Percentiles rank a stretch among this genome's conserved stretches.
Evolutionary conservation across 176 grass and related monocot species (phyloP).

Genomic region (Panicum miliaceum): DNA sequence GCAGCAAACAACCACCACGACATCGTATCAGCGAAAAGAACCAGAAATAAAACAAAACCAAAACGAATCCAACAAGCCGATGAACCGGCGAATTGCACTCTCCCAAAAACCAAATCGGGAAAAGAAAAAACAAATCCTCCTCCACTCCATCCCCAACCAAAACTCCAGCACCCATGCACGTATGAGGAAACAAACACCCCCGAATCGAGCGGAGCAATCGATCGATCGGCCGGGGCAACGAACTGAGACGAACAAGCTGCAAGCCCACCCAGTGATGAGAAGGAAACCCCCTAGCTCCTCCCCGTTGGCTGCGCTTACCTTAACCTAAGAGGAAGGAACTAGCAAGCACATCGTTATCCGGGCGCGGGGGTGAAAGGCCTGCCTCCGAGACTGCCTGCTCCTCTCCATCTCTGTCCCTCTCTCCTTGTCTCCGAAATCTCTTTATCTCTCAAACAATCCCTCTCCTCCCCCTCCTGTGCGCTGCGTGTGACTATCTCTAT

Average conservation of each 20-base stretch:
- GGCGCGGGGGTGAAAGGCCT: conserved; percentile 60
- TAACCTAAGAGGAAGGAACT: conserved; percentile 61
- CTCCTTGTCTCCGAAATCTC: conserved; percentile 54
- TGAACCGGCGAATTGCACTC: background rate
- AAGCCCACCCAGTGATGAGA: background rate
- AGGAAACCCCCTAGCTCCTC: background rate
- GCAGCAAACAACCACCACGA: background rate
- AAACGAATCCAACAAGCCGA: background rate
- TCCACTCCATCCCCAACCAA: background rate
- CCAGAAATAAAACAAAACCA: background rate
- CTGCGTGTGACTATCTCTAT: conserved; percentile 56
- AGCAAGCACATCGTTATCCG: conserved; percentile 85
- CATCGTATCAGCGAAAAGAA: background rate
- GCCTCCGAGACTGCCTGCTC: conserved; percentile 47
- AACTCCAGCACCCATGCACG: background rate
- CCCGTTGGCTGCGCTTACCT: conserved; percentile 40
- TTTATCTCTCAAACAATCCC: conserved; percentile 53
- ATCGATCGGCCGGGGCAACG: background rate
- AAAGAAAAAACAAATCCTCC: background rate
- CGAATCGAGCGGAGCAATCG: background rate
- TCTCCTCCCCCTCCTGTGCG: conserved; percentile 48
- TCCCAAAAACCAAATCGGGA: background rate
- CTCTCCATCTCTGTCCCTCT: conserved; percentile 47
- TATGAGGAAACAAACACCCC: background rate
- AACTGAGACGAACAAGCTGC: background rate